A percentile compares a stretch with the other conserved stretches of the same genome.
Conservation (phyloP, 2,329 filamentous ascomycete genomes). For the Exserohilum turcica region DNA sequence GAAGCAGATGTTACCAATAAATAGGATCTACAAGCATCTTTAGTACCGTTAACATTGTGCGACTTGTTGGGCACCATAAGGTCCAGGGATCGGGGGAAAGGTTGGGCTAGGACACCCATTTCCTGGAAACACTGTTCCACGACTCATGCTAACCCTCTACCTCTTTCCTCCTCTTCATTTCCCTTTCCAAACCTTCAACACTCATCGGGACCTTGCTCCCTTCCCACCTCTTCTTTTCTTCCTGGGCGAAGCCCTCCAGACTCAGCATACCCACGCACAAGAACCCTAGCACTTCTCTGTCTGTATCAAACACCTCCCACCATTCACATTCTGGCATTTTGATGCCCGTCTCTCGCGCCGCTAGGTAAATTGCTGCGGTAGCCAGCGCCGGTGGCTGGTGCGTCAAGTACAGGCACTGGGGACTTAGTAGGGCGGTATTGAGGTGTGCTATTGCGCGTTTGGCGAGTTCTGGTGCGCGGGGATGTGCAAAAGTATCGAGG, state of each 20-base stretch:
- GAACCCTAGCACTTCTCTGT: constrained; percentile 92
- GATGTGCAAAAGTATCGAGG: constrained; percentile 67
- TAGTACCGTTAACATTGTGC: background rate
- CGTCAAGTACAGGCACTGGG: constrained; percentile 87
- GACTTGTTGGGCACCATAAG: background rate
- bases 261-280: constrained; percentile 85
- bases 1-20: too few relatives aligned
- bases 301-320: constrained; percentile 99
- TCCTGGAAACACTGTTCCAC: background rate
- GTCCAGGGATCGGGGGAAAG: background rate
- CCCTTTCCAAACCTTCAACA: constrained; percentile 62
- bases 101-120: background rate
- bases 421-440: constrained; percentile 84
- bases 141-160: background rate
- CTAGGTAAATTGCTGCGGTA: constrained; percentile 88
- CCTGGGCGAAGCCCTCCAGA: constrained; percentile 70
- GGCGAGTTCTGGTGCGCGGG: constrained; percentile 60
- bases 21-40: too few relatives aligned
- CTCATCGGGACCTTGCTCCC: constrained; percentile 62
- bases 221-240: constrained; percentile 62
- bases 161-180: constrained; percentile 59
- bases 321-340: constrained; percentile 84
- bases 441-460: constrained; percentile 74
- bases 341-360: constrained; percentile 74
- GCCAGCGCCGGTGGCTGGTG: constrained; percentile 88